Conservation (phyloP, 768 basidiomycete species). For the Agrocybe chaxingu region DNA sequence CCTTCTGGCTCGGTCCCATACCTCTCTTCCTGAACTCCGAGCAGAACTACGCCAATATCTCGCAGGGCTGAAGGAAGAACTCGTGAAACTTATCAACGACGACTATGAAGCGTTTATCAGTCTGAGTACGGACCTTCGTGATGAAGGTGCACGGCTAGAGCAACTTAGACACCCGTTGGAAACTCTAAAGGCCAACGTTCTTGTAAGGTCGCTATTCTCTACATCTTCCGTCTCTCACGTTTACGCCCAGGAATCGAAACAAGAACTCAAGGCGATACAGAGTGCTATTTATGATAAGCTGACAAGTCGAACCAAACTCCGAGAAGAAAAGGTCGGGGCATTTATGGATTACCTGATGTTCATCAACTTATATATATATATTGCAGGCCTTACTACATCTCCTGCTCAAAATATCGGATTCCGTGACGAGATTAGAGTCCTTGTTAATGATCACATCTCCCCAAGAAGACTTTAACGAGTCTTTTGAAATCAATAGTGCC, state of each 20-base stretch:
- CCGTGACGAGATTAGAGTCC: constrained; percentile 82
- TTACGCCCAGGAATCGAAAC: constrained; percentile 51
- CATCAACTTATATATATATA: background rate
- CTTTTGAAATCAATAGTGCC: constrained; percentile 29
- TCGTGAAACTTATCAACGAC: constrained; percentile 94
- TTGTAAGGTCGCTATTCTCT: constrained; percentile 44
- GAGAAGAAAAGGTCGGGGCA: constrained; percentile 77
- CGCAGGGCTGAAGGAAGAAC: constrained; percentile 81
- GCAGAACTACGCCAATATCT: constrained; percentile 86
- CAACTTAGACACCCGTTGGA: constrained; percentile 66
- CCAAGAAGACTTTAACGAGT: constrained; percentile 35
- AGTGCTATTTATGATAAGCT: constrained; percentile 77
- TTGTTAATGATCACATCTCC: constrained; percentile 70
- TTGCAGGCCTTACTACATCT: constrained; percentile 77
- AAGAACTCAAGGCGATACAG: constrained; percentile 64
- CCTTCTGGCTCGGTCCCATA: constrained; percentile 80
- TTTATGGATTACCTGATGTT: background rate
- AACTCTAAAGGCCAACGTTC: constrained; percentile 60
- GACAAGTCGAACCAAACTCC: constrained; percentile 63
- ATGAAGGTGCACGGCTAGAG: constrained; percentile 73
- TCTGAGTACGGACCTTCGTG: constrained; percentile 87
- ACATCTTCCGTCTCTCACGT: background rate
- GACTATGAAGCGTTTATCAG: constrained; percentile 99
- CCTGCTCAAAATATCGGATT: constrained; percentile 90
- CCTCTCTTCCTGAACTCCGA: constrained; percentile 84